phyloP scores from a whole-genome alignment of 345 rosid genomes.

The Camelina hispida region DNA sequence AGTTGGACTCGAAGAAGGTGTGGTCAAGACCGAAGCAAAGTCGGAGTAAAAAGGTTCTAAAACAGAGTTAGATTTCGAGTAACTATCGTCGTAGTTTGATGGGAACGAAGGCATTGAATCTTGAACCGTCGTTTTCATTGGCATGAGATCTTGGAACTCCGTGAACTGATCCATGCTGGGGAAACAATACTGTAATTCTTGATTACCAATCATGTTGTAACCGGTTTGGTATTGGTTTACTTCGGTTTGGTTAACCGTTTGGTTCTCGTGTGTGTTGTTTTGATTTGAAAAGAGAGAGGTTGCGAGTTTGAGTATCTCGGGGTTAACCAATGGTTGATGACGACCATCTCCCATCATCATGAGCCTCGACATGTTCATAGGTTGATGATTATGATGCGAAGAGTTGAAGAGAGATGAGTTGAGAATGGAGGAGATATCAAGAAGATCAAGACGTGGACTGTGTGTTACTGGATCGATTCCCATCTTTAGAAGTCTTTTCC shows the following conservation, averaged over 20 bases:
- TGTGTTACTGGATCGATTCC: slow-evolving; percentile 93
- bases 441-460: slow-evolving; percentile 70
- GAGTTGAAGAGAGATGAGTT: slow-evolving; percentile 46
- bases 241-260: slow-evolving; percentile 34
- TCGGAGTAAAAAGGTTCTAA: slow-evolving; percentile 48
- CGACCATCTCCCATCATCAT: slow-evolving; percentile 40
- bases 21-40: slow-evolving; percentile 51
- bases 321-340: slow-evolving; percentile 28
- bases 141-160: slow-evolving; percentile 22
- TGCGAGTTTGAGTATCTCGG: slow-evolving; percentile 46
- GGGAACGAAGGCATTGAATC: slow-evolving; percentile 24
- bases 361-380: slow-evolving; percentile 43
- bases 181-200: slow-evolving; percentile 47
- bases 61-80: slow-evolving; percentile 1
- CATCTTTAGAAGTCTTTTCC: slow-evolving; percentile 68
- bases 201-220: slow-evolving; percentile 41
- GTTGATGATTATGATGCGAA: slow-evolving; percentile 22
- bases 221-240: slow-evolving; percentile 43
- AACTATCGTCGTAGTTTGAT: slow-evolving; percentile 41
- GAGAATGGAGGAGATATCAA: slow-evolving; percentile 52
- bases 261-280: slow-evolving; percentile 21
- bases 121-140: slow-evolving; percentile 23
- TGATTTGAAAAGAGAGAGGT: slow-evolving; percentile 41
- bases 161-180: slow-evolving; percentile 35
- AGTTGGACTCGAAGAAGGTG: slow-evolving; percentile 60